These are phyloP conservation scores for Cercospora janseana DNA, from an alignment of 2,329 filamentous ascomycete genomes.

Conservation along the genomic window DNA sequence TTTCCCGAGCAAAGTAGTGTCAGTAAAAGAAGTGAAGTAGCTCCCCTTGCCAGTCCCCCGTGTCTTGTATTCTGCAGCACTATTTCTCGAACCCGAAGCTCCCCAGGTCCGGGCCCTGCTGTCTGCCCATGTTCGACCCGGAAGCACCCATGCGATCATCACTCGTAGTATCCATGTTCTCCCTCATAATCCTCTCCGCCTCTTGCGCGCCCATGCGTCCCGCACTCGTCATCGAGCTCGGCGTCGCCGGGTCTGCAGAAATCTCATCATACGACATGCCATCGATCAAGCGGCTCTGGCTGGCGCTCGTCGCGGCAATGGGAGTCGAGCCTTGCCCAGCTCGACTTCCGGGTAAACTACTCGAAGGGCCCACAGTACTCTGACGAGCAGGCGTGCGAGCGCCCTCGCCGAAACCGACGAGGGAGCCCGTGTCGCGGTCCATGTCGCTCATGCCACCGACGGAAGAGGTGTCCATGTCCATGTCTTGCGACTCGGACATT, in stretches of 20 bases:
- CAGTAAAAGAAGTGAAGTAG: background rate
- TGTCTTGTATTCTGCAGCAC: background rate
- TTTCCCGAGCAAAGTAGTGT: background rate
- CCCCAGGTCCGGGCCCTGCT: constrained; percentile 51
- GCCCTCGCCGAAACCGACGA: constrained; percentile 91
- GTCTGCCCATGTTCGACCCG: constrained; percentile 18
- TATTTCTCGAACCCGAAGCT: constrained; percentile 60
- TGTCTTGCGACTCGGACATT: constrained; percentile 58
- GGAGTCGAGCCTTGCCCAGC: constrained; percentile 49
- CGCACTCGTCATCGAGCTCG: constrained; percentile 33
- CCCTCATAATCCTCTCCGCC: constrained; percentile 64
- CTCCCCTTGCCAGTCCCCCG: no score
- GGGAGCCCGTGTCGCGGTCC: constrained; percentile 59
- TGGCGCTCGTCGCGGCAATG: constrained; percentile 36
- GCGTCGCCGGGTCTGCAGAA: constrained; percentile 41
- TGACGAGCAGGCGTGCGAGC: constrained; percentile 58
- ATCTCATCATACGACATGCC: constrained; percentile 48
- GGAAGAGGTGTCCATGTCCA: constrained; percentile 54
- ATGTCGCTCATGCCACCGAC: constrained; percentile 84
- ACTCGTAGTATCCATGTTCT: constrained; percentile 52
- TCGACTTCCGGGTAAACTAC: constrained; percentile 51
- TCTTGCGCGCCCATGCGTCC: constrained; percentile 43
- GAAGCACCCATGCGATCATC: constrained; percentile 33
- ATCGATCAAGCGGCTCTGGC: constrained; percentile 46
- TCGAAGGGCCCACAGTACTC: constrained; percentile 60